Base-by-base conservation (phyloP, 2,329 filamentous ascomycete genomes). In the Penicillium sp. region DNA sequence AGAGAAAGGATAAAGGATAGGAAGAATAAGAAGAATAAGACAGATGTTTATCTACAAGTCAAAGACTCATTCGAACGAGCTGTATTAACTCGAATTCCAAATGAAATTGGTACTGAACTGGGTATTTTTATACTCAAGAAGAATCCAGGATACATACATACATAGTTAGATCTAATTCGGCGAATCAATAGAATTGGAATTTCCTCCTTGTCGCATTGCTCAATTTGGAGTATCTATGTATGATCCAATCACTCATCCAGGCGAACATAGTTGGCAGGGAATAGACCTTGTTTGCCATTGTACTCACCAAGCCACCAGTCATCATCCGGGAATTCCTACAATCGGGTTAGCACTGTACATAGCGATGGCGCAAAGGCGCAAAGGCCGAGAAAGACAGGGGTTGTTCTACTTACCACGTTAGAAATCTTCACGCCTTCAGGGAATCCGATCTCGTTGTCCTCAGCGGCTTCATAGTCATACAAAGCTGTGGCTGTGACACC, bases 261-360 rank as follows among this genome's bases (percentile, higher is more conserved):
- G 59, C 78, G 70, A 25, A 80, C 79, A 60, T 81, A 81, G 63
- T 79, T 80, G n/a, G 78, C 76, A 10, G 79, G 79, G 84, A 99
- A 99, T 45, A 99, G 82, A 60, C 94, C 94, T 31, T 84, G 84
- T 57, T 87, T 84, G 50, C 92, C 92, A 27, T 87, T 82, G 75
- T 89, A 95, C 68, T 90, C 86, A 57, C 94, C 94, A 68, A 93
- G 89, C 94, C 94, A 99, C 94, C 94, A 99, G 72, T 99, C 94
- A 64, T 97, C 93, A 68, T 97, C 94, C 2, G 94, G 94, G 76
- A 97, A 97, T 79, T 97, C 91, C 87, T 89, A 66, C 21, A 41
- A 31, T 46, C 43, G 13, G 10, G 43, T 71, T 66, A 78, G 73
- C 46, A 58, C 47, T 16, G 7, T 9, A 44, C 25, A 40, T 34